These are phyloP conservation scores for Chenopodium quinoa DNA, from an alignment of 148 eudicot species.

Conservation along the genomic window DNA sequence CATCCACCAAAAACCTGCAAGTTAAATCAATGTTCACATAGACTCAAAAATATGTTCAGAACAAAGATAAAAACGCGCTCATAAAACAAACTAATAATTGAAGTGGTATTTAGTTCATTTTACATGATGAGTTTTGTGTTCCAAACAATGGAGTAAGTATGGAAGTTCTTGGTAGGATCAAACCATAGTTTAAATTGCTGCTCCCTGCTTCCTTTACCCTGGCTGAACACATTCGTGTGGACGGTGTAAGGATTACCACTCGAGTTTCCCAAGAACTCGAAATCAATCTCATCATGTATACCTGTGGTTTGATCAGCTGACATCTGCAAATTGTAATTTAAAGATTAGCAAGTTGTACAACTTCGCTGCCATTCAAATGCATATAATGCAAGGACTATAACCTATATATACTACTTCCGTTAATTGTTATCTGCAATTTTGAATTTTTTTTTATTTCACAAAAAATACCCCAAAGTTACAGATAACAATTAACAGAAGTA, in stretches of 20 bases:
- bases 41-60: neutral
- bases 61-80: neutral
- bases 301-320: slow-evolving; percentile 43
- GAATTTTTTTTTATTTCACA: no score
- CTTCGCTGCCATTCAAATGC: neutral
- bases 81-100: neutral
- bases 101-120: slow-evolving; percentile 5
- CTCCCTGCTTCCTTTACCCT: slow-evolving; percentile 51
- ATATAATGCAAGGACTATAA: neutral
- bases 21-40: neutral
- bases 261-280: slow-evolving; percentile 50
- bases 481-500: no score
- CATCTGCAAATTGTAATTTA: slow-evolving; percentile 32
- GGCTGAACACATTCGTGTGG: slow-evolving; percentile 54
- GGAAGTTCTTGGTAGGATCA: slow-evolving; percentile 51
- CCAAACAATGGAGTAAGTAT: slow-evolving; percentile 55
- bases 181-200: slow-evolving; percentile 61
- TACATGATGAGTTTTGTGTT: slow-evolving; percentile 41
- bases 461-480: no score
- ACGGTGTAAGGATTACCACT: slow-evolving; percentile 52
- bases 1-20: slow-evolving; percentile 46
- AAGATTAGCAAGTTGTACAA: neutral
- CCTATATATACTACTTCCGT: neutral
- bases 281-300: slow-evolving; percentile 49
- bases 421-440: no score